A percentile compares a stretch with the other conserved stretches of the same genome.
Evolutionary conservation across 768 basidiomycete genomes (phyloP).

Genomic region (Mycena galericulata): DNA sequence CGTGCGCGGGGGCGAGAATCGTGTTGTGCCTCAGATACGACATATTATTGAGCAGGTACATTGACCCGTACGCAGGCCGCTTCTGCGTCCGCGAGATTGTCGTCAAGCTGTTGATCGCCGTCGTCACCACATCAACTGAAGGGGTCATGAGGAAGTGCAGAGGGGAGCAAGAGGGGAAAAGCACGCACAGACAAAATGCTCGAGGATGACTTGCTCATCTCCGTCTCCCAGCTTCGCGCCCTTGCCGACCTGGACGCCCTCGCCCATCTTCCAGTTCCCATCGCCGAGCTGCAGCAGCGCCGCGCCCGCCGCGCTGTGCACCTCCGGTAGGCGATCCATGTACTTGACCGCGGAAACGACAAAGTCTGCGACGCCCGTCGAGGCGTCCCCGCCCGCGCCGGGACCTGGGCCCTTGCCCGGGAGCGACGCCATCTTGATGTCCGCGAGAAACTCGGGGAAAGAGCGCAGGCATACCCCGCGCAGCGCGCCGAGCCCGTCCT

Average conservation of each 20-base stretch:
- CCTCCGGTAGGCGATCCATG: constrained; percentile 76
- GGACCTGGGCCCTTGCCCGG: too few species aligned
- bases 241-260: constrained; percentile 77
- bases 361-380: constrained; percentile 74
- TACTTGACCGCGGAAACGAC: constrained; percentile 72
- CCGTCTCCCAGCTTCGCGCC: constrained; percentile 58
- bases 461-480: constrained; percentile 80
- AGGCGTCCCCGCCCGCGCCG: constrained; percentile 62
- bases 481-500: constrained; percentile 74
- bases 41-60: constrained; percentile 86
- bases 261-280: constrained; percentile 94
- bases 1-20: constrained; percentile 62
- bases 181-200: constrained; percentile 80
- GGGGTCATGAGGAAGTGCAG: background rate
- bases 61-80: constrained; percentile 75
- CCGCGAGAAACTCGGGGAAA: constrained; percentile 87
- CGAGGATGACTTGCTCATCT: constrained; percentile 71
- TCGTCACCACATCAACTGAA: constrained; percentile 81
- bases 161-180: constrained; percentile 41
- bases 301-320: constrained; percentile 73
- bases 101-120: constrained; percentile 69
- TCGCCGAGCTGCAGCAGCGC: constrained; percentile 83
- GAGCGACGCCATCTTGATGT: constrained; percentile 76
- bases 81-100: constrained; percentile 70
- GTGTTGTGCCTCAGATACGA: constrained; percentile 75